Percentiles rank a stretch among this genome's conserved stretches.
Conservation (phyloP, 257 asterid species). For the Leptodermis oblonga region DNA sequence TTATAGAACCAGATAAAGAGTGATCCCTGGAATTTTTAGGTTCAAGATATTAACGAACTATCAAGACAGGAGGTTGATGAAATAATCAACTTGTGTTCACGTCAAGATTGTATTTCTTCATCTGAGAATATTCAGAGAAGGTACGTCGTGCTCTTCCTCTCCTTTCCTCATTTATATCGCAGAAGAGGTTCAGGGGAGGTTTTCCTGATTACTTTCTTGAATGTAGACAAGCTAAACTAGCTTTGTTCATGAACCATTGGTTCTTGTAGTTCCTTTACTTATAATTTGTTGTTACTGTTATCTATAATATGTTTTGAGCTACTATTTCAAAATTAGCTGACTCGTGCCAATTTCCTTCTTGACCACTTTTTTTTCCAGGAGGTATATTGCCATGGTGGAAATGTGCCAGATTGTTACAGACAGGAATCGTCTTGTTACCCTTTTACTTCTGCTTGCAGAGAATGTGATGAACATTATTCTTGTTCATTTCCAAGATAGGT, state of each 20-base stretch:
- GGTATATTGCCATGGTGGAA: conserved; percentile 76
- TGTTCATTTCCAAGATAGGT: conserved; percentile 87
- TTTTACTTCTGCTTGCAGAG: conserved; percentile 72
- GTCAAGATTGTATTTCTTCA: conserved; percentile 50
- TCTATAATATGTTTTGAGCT: neutral
- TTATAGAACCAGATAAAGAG: neutral
- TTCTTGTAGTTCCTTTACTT: neutral
- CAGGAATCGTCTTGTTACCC: conserved; percentile 62
- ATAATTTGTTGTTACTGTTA: neutral
- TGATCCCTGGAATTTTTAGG: conserved; percentile 34
- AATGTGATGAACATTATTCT: conserved; percentile 81
- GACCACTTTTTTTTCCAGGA: conserved; percentile 38
- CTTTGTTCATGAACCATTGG: neutral
- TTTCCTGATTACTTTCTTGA: neutral
- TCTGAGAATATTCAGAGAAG: conserved; percentile 78
- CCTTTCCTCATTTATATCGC: neutral
- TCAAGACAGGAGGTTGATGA: conserved; percentile 97
- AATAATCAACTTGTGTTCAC: conserved; percentile 56
- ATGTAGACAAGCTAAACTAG: neutral
- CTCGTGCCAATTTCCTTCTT: neutral
- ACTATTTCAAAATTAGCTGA: neutral
- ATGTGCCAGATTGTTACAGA: conserved; percentile 78
- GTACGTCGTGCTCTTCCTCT: conserved; percentile 27
- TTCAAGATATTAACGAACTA: conserved; percentile 89
- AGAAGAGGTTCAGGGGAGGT: neutral